Percentiles rank a stretch among this genome's conserved stretches.
phyloP scores from a whole-genome alignment of 1,284 basidiomycete species.

The Erythrobasidium hasegawianum region DNA sequence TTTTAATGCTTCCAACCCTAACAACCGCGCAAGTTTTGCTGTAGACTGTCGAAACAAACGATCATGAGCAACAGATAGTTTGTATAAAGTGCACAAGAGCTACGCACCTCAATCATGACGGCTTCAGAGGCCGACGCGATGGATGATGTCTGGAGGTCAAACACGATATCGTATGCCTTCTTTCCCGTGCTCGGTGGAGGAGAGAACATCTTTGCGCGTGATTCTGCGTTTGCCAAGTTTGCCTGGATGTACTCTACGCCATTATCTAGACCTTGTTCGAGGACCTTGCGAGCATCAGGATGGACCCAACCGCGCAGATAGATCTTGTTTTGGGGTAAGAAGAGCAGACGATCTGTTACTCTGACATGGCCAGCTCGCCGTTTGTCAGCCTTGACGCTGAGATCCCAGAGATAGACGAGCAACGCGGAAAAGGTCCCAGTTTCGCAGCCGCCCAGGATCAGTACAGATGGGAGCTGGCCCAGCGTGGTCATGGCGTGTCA shows the following conservation, averaged over 20 bases:
- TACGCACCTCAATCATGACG: slow-evolving; percentile 25
- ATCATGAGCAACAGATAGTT: too few relatives aligned
- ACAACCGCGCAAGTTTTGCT: slow-evolving; percentile 14
- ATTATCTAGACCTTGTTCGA: slow-evolving; percentile 33
- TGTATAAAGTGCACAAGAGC: neutral
- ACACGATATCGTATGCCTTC: slow-evolving; percentile 31
- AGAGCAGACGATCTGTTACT: slow-evolving; percentile 25
- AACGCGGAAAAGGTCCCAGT: slow-evolving; percentile 17
- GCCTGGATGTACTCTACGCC: slow-evolving; percentile 41
- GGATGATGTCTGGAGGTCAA: slow-evolving; percentile 14
- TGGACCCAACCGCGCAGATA: slow-evolving; percentile 23
- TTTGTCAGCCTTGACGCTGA: neutral
- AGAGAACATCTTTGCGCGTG: slow-evolving; percentile 16
- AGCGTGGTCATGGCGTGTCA: slow-evolving; percentile 7
- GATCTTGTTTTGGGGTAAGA: slow-evolving; percentile 19
- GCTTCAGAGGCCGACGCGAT: slow-evolving; percentile 12
- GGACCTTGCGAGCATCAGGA: slow-evolving; percentile 33
- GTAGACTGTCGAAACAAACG: neutral
- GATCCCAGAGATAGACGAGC: slow-evolving; percentile 18
- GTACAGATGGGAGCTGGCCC: slow-evolving; percentile 1
- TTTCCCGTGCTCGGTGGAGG: slow-evolving; percentile 5
- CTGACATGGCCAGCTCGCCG: slow-evolving; percentile 20
- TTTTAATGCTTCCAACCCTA: slow-evolving; percentile 28
- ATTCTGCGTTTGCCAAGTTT: slow-evolving; percentile 33
- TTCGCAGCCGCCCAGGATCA: slow-evolving; percentile 15